Percentiles rank a stretch among this genome's conserved stretches.
Evolutionary conservation across 768 basidiomycete species (phyloP).

Genomic region (Coprinopsis sp.): DNA sequence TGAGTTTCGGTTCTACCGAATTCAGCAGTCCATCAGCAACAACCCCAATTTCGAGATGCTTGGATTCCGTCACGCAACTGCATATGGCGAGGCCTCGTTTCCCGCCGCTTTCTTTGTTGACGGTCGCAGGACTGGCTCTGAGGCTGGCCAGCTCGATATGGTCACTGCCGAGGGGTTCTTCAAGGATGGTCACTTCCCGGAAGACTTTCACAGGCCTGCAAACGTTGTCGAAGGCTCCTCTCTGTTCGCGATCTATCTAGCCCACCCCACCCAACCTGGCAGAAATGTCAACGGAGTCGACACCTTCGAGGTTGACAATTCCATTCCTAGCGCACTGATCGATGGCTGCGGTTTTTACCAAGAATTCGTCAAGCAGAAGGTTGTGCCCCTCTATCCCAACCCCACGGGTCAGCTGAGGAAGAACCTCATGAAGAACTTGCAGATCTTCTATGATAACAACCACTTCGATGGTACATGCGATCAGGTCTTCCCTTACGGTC

Average conservation of each 20-base stretch:
- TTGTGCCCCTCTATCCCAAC: conserved; percentile 16
- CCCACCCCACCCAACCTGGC: conserved; percentile 14
- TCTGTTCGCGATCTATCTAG: background rate
- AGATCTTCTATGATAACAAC: background rate
- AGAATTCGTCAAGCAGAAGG: conserved; percentile 14
- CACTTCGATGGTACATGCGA: background rate
- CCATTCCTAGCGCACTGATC: conserved; percentile 4
- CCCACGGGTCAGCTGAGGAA: conserved; percentile 9
- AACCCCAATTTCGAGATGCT: conserved; percentile 16
- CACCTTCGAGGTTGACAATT: conserved; percentile 11
- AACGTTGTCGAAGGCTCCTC: background rate
- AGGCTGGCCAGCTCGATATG: conserved; percentile 11
- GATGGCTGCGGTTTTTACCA: conserved; percentile 13
- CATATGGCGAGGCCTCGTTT: conserved; percentile 13
- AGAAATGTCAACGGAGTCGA: conserved; percentile 12
- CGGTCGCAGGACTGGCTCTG: conserved; percentile 8
- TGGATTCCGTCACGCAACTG: conserved; percentile 13
- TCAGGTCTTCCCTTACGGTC: conserved; percentile 11
- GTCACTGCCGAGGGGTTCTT: conserved; percentile 15
- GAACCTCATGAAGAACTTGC: conserved; percentile 11
- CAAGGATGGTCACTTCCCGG: conserved; percentile 10
- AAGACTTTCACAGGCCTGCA: conserved; percentile 12
- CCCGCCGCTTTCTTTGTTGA: conserved; percentile 15
- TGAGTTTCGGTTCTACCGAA: conserved; percentile 12
- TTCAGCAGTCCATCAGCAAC: conserved; percentile 14